phyloP scores from a whole-genome alignment of 1,284 basidiomycete genomes.

The Cryptococcus neoformans region DNA sequence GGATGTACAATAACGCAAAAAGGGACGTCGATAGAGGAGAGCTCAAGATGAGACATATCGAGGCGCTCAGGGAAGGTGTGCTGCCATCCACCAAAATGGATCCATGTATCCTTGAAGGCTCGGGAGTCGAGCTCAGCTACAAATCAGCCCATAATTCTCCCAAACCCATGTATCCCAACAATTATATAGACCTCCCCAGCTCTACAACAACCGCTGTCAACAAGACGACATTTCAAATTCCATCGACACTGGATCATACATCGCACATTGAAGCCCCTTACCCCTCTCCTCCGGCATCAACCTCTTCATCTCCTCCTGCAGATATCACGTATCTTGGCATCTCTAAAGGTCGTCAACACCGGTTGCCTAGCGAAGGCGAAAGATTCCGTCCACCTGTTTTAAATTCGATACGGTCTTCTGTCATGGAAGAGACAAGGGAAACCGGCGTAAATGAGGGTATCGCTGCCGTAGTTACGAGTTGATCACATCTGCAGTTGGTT shows the following conservation, averaged over 20 bases:
- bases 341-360: conserved; percentile 3
- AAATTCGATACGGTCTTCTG: not conserved
- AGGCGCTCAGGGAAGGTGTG: conserved; percentile 64
- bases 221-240: conserved; percentile 9
- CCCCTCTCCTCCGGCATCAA: conserved; percentile 41
- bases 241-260: conserved; percentile 4
- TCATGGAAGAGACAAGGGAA: not conserved
- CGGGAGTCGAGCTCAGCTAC: not conserved
- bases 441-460: too few species aligned
- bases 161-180: conserved; percentile 26
- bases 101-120: conserved; percentile 34
- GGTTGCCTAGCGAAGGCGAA: conserved; percentile 10
- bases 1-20: conserved; percentile 95
- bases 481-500: too few species aligned
- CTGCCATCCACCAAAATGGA: conserved; percentile 41
- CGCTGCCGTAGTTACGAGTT: too few species aligned
- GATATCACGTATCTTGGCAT: conserved; percentile 2
- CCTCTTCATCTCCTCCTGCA: conserved; percentile 32
- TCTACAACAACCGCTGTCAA: conserved; percentile 34
- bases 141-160: conserved; percentile 32
- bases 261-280: conserved; percentile 19
- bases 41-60: conserved; percentile 77
- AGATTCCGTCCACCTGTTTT: not conserved
- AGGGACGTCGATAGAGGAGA: conserved; percentile 89
- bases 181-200: conserved; percentile 15